These are phyloP conservation scores for Atkinsonella texensis DNA, from an alignment of 2,329 filamentous ascomycete species.

Conservation along the genomic window DNA sequence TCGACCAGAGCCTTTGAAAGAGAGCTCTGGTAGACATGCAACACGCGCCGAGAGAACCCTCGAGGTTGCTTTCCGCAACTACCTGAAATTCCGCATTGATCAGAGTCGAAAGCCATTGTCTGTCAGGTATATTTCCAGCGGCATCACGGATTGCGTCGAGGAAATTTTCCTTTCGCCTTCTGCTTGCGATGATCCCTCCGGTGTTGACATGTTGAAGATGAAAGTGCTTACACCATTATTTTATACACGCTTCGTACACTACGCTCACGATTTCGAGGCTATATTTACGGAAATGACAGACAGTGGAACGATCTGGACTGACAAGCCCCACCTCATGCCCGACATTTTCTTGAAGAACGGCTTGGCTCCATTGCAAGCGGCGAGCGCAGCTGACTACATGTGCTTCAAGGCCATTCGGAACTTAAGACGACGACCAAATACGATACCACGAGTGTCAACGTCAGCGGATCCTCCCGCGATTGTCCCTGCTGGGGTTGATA, in stretches of 20 bases:
- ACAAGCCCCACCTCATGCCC: conserved; percentile 39
- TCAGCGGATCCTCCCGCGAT: conserved; percentile 18
- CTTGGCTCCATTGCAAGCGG: conserved; percentile 21
- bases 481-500: conserved; percentile 21
- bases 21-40: conserved; percentile 42
- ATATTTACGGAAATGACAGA: conserved; percentile 48
- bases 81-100: conserved; percentile 37
- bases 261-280: conserved; percentile 49
- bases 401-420: conserved; percentile 32
- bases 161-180: conserved; percentile 26
- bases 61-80: conserved; percentile 35
- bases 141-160: conserved; percentile 25
- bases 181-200: conserved; percentile 9
- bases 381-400: conserved; percentile 24
- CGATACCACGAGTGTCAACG: conserved; percentile 28
- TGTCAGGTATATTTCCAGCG: conserved; percentile 43
- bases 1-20: conserved; percentile 47
- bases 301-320: conserved; percentile 45
- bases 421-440: conserved; percentile 29
- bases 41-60: conserved; percentile 34
- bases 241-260: conserved; percentile 53
- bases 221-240: conserved; percentile 52
- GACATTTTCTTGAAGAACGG: conserved; percentile 30
- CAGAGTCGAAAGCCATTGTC: conserved; percentile 29
- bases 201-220: conserved; percentile 34